A percentile compares a stretch with the other conserved stretches of the same genome.
phyloP scores from a whole-genome alignment of 768 basidiomycete genomes.

The Botryobasidium botryosum region DNA sequence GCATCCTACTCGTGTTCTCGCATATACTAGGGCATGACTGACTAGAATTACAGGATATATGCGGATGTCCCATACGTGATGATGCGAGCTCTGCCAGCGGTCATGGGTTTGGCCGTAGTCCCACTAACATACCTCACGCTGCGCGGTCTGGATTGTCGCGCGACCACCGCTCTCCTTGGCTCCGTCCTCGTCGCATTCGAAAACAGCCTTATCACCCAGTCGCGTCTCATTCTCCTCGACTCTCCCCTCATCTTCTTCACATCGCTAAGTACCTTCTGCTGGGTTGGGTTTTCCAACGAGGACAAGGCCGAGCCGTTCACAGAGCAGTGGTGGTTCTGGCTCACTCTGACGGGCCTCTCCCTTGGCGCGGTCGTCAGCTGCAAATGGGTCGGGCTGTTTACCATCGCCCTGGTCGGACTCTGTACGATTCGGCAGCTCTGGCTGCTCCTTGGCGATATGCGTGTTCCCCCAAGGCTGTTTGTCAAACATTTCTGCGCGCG shows the following conservation, averaged over 20 bases:
- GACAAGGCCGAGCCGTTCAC: constrained; percentile 75
- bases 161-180: constrained; percentile 81
- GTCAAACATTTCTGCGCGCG: constrained; percentile 75
- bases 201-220: constrained; percentile 91
- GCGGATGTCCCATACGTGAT: constrained; percentile 80
- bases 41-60: constrained; percentile 45
- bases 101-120: constrained; percentile 74
- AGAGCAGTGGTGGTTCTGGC: constrained; percentile 83
- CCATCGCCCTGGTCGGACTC: constrained; percentile 82
- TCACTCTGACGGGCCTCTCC: constrained; percentile 67
- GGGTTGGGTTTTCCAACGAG: constrained; percentile 84
- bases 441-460: constrained; percentile 73
- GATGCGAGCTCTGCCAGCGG: constrained; percentile 91
- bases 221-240: constrained; percentile 91
- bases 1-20: too few species aligned
- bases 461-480: constrained; percentile 58
- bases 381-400: constrained; percentile 99
- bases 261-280: constrained; percentile 70
- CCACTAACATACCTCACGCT: constrained; percentile 88
- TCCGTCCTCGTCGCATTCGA: constrained; percentile 90
- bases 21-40: not conserved
- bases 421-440: constrained; percentile 78
- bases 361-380: constrained; percentile 87
- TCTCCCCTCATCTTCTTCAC: constrained; percentile 98
- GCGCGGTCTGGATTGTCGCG: constrained; percentile 80